A percentile compares a stretch with the other conserved stretches of the same genome.
phyloP scores from a whole-genome alignment of 495 filamentous ascomycete species.

The Aspergillus haitiensis region DNA sequence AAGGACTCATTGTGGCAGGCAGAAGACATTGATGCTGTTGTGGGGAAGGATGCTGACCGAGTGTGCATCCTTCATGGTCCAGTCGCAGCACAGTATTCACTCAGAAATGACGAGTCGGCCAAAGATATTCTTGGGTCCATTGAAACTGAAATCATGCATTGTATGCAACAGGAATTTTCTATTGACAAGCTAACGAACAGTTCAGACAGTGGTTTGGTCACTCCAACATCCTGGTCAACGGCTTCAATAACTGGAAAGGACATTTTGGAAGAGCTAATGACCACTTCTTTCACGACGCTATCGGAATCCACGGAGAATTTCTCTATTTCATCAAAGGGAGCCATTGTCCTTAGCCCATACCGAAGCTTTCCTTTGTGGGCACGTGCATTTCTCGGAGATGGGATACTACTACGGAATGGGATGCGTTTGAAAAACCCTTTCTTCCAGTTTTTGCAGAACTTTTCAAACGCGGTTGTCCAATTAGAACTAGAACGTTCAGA shows the following conservation, averaged over 20 bases:
- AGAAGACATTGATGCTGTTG: conserved; percentile 42
- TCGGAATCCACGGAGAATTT: conserved; percentile 18
- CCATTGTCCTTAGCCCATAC: not conserved
- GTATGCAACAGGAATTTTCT: conserved; percentile 19
- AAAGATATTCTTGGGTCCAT: conserved; percentile 37
- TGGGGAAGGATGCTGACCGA: conserved; percentile 36
- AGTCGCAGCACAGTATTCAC: conserved; percentile 37
- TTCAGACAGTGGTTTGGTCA: conserved; percentile 10
- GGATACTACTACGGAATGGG: conserved; percentile 11
- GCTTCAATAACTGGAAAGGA: conserved; percentile 7
- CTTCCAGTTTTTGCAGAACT: conserved; percentile 4
- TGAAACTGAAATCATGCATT: conserved; percentile 9
- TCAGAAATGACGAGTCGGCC: conserved; percentile 28
- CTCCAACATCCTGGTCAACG: conserved; percentile 23
- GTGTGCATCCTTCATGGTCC: conserved; percentile 46
- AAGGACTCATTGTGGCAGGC: conserved; percentile 49
- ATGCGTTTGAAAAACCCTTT: conserved; percentile 22
- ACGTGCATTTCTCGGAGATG: conserved; percentile 16
- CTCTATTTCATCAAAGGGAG: conserved; percentile 4
- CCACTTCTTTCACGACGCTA: conserved; percentile 15
- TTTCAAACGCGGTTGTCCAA: conserved; percentile 4
- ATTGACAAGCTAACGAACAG: not conserved
- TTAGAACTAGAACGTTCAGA: conserved; percentile 13
- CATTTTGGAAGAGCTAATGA: conserved; percentile 13
- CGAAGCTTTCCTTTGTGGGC: conserved; percentile 16